These are phyloP conservation scores for Crassisporium funariophilum DNA, from an alignment of 768 basidiomycete species.

Conservation along the genomic window DNA sequence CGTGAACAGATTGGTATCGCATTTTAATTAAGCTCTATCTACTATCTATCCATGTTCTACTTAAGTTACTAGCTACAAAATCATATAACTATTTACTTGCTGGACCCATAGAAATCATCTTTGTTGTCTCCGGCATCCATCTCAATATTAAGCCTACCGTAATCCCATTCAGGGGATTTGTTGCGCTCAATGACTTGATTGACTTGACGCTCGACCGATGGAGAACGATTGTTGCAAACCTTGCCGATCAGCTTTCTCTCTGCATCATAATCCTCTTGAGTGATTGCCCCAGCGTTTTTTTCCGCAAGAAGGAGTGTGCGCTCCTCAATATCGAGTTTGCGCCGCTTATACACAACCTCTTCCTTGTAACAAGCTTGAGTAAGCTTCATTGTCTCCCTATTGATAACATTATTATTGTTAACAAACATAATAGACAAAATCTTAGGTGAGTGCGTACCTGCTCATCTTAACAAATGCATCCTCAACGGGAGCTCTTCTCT, in stretches of 20 bases:
- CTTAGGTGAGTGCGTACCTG: background rate
- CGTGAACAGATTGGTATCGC: constrained; percentile 6
- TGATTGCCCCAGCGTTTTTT: background rate
- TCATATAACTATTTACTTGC: background rate
- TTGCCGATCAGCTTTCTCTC: background rate
- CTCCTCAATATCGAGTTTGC: background rate
- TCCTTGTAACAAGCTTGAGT: background rate
- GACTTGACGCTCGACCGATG: too few relatives aligned
- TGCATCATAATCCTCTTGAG: background rate
- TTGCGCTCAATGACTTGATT: too few relatives aligned
- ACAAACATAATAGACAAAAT: background rate
- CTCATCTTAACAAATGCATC: background rate
- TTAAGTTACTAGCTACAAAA: too few relatives aligned
- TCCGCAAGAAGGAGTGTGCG: background rate
- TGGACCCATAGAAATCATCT: background rate
- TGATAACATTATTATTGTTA: too few relatives aligned
- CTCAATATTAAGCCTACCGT: background rate
- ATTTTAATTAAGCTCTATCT: constrained; percentile 5
- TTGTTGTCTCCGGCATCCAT: too few relatives aligned
- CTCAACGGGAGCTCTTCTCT: background rate
- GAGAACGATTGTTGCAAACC: too few relatives aligned
- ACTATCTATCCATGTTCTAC: background rate
- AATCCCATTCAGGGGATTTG: constrained; percentile 1
- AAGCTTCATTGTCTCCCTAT: background rate
- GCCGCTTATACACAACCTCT: background rate